Base-by-base conservation (phyloP, 805 yeast genomes). In the Scheffersomyces lignosus region DNA sequence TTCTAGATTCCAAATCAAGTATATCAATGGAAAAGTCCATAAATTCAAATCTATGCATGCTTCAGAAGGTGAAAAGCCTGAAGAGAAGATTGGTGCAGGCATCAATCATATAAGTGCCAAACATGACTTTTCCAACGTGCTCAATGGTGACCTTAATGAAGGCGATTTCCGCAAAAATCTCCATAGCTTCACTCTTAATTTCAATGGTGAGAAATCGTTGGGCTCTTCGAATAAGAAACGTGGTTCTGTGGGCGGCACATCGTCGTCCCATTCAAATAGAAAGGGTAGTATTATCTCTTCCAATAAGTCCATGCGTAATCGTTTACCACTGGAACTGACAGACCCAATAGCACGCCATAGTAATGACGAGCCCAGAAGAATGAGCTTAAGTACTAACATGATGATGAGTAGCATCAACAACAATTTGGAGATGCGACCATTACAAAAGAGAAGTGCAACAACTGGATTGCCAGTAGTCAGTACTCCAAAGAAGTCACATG, bases 71-170 rank as follows among this genome's bases (percentile, higher is more conserved):
- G 17, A 16, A 18, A 9, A 9, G 14, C 10, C 13, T 8, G 18
- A 27, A 23, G 34, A 33, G 24, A 24, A 35, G 17, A 33, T 16
- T 18, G 23, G 20, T 9, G 29, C 27, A 18, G 5, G n/a, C 20
- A 17, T 33, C 5, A 20, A 10, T 20, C 7, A 10, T 10, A 7
- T 20, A 10, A 20, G 10, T 20, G 10, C 7, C 9, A 20, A 20
- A 34, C 71, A 61, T 53, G 73, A 69, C 48, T 68, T 58, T 47
- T 67, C 73, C 18, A 62, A 59, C 42, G 43, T 69, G 18, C 45
- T 70, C 18, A 45, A 49, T 13, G 70, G 62, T 6, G 61, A 56
- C 18, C 29, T 60, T 12, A 44, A 42, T 5, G 66, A 57, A 30
- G 42, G 45, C 17, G 66, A 62, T 13, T 58, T 59, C 44, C 49